phyloP scores from a whole-genome alignment of 2,329 filamentous ascomycete genomes.

The Venturia aucupariae region DNA sequence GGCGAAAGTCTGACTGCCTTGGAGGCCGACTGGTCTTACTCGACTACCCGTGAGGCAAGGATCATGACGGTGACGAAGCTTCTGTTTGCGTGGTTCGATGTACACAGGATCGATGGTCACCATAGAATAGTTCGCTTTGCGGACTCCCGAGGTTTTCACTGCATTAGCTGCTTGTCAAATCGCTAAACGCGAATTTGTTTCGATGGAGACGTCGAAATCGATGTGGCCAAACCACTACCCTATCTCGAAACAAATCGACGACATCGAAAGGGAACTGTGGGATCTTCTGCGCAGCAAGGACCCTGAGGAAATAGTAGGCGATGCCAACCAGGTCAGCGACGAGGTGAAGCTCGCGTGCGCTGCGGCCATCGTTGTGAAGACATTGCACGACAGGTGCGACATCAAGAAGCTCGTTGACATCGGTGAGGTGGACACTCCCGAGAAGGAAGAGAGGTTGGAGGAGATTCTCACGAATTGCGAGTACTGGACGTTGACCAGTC shows the following conservation, averaged over 20 bases:
- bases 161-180: not conserved
- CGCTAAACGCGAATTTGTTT: not conserved
- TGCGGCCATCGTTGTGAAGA: not conserved
- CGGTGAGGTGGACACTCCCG: not conserved
- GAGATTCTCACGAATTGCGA: not conserved
- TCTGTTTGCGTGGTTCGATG: not conserved
- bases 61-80: not conserved
- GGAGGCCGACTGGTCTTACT: not conserved
- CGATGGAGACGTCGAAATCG: not conserved
- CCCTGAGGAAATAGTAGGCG: not conserved
- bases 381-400: not conserved
- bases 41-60: no score
- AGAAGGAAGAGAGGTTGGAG: not conserved
- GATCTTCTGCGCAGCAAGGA: not conserved
- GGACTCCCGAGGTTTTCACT: not conserved
- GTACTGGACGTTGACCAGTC: not conserved
- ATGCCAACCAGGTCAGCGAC: not conserved
- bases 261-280: not conserved
- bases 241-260: not conserved
- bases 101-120: not conserved
- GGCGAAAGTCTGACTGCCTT: not conserved
- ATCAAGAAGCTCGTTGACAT: not conserved
- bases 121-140: not conserved
- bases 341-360: not conserved
- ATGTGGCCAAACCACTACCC: not conserved